Percentiles rank a stretch among this genome's conserved stretches.
phyloP scores from a whole-genome alignment of 257 asterid genomes.

The Capsicum pubescens region DNA sequence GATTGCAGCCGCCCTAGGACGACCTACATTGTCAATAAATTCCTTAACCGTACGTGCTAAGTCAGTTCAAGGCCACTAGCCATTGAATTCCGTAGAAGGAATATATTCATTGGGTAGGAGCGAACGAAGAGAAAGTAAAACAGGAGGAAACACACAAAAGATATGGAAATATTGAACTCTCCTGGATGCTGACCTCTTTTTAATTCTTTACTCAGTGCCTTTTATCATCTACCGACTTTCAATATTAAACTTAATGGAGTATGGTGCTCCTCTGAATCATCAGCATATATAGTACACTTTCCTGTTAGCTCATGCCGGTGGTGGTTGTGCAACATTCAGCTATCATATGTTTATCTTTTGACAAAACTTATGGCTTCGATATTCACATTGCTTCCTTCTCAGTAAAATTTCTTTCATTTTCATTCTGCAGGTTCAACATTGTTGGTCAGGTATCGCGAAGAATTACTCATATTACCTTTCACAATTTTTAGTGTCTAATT shows the following conservation, averaged over 20 bases:
- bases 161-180: not conserved
- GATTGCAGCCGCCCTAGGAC: not conserved
- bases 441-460: constrained; percentile 84
- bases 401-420: constrained; percentile 23
- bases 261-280: not conserved
- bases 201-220: not conserved
- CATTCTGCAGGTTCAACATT: constrained; percentile 85
- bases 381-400: constrained; percentile 19
- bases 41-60: not conserved
- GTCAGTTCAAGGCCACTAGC: not conserved
- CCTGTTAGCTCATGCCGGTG: not conserved
- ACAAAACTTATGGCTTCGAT: constrained; percentile 3
- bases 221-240: not conserved
- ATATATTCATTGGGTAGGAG: not conserved
- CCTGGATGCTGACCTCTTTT: not conserved
- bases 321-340: not conserved
- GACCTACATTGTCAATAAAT: not conserved
- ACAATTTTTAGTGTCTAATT: constrained; percentile 25
- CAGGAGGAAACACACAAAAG: not conserved
- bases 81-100: not conserved
- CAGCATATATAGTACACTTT: constrained; percentile 4
- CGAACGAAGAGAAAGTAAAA: not conserved
- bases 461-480: constrained; percentile 24
- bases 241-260: not conserved
- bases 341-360: not conserved